phyloP scores from a whole-genome alignment of 1,139 yeast species.

The Debaryomyces subglobosus region DNA sequence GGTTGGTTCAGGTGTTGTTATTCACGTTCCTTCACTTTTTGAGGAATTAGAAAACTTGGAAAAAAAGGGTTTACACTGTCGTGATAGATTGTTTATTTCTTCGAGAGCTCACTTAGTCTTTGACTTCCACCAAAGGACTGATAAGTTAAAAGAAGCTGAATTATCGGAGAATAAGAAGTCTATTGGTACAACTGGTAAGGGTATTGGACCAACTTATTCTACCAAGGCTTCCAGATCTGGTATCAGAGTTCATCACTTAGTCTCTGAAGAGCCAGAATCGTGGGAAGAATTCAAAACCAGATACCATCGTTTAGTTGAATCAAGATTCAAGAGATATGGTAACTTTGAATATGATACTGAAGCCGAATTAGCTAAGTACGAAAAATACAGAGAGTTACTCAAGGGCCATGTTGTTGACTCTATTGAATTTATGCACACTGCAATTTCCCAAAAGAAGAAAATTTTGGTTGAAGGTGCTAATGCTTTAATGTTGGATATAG shows the following conservation, averaged over 20 bases:
- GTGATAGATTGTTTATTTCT: constrained; percentile 81
- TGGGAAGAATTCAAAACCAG: constrained; percentile 89
- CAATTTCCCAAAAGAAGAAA: constrained; percentile 76
- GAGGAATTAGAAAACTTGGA: constrained; percentile 81
- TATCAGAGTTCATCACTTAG: constrained; percentile 93
- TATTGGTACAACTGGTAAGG: constrained; percentile 98
- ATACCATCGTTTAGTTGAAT: constrained; percentile 73
- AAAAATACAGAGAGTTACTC: constrained; percentile 69
- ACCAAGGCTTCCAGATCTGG: constrained; percentile 98
- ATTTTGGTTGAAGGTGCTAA: constrained; percentile 97
- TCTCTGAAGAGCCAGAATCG: constrained; percentile 83
- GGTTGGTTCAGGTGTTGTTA: constrained; percentile 95
- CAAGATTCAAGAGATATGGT: constrained; percentile 90
- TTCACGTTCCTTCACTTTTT: constrained; percentile 92
- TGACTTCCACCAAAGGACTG: constrained; percentile 97
- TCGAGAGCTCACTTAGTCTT: constrained; percentile 96
- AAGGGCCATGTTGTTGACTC: constrained; percentile 95
- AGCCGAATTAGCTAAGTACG: constrained; percentile 77
- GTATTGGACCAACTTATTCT: constrained; percentile 98
- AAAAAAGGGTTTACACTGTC: constrained; percentile 76
- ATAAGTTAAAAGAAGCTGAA: constrained; percentile 92
- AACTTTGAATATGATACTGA: constrained; percentile 86
- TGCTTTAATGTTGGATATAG: constrained; percentile 96
- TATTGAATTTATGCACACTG: constrained; percentile 85
- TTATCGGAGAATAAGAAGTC: constrained; percentile 82